A percentile compares a stretch with the other conserved stretches of the same genome.
phyloP scores from a whole-genome alignment of 192 early-diverging fungal species.

The Entomortierella lignicola region DNA sequence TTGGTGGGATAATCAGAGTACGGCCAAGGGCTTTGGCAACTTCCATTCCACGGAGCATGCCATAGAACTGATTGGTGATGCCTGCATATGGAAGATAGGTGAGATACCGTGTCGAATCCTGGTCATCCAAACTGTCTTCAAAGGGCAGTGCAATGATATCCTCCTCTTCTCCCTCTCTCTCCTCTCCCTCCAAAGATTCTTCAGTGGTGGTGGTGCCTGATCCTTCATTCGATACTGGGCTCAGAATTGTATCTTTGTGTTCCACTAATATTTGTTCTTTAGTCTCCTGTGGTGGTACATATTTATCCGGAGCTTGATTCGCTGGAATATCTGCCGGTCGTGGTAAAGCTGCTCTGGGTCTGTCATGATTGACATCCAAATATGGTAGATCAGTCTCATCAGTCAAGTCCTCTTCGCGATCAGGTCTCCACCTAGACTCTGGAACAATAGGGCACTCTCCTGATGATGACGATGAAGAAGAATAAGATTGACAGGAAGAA shows the following conservation, averaged over 20 bases:
- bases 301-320: constrained; percentile 2
- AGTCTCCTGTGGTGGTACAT: constrained; percentile 8
- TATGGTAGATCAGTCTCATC: too few relatives aligned
- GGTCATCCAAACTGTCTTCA: constrained; percentile 31
- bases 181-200: not conserved
- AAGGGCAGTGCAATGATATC: constrained; percentile 13
- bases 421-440: constrained; percentile 18
- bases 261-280: not conserved
- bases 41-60: constrained; percentile 52
- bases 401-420: constrained; percentile 1
- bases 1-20: constrained; percentile 52
- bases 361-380: constrained; percentile 38
- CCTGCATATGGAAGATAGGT: constrained; percentile 51
- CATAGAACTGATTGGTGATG: constrained; percentile 55
- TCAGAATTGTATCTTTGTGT: constrained; percentile 3
- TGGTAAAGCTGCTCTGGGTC: constrained; percentile 35
- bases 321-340: constrained; percentile 25
- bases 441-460: constrained; percentile 10
- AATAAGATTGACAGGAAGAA: constrained; percentile 18
- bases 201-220: too few relatives aligned
- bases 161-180: constrained; percentile 9
- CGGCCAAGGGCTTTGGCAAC: constrained; percentile 33
- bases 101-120: constrained; percentile 28
- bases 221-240: constrained; percentile 10
- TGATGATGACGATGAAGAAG: constrained; percentile 24